Evolutionary conservation across 2,329 filamentous ascomycete genomes (phyloP), one percentile per base, ranked within the genome.

Genomic region (Ceratocystis huliohia): DNA sequence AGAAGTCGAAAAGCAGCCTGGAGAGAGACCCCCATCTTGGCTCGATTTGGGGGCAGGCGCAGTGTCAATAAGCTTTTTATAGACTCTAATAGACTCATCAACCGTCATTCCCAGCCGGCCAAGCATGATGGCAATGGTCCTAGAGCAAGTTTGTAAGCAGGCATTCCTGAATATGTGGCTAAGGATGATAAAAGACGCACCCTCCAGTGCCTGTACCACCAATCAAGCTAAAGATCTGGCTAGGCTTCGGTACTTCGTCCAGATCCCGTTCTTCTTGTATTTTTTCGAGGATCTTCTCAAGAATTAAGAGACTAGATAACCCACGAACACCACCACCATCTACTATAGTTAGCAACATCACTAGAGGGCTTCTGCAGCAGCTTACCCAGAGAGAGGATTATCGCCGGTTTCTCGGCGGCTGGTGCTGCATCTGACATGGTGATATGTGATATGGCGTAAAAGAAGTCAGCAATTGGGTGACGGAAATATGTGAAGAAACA

Each of bases 171-270:
- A 17, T 1, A 17, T 75, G 3, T n/a, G 20, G 63, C 2, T 8
- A 25, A 25, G 17, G 13, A 41, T 1, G n/a, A 41, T 30, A 0
- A 10, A 37, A 13, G 15, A 30, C 66, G n/a, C 61, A 72, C 71
- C 72, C 71, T 56, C 73, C 71, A 1, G 73, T 73, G 63, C 72
- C 72, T 20, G 72, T 74, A 20, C 72, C 73, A 56, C 72, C 73
- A 56, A 74, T 72, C 15, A 74, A 64, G 22, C 74, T 69, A 65
- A 73, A 74, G 22, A 69, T 65, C 25, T 74, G 71, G 56, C 71
- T 71, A 28, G 72, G 73, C 25, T 46, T 69, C 5, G 71, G 72
- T 4, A 69, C 30, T 28, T 70, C 37, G n/a, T 65, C 37, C 2
- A 71, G 69, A 13, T 69, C 66, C 13, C 64, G 64, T 5, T 1